A percentile compares a stretch with the other conserved stretches of the same genome.
These are phyloP conservation scores for Gynochthodes officinalis DNA, from an alignment of 257 asterid species.

Conservation along the genomic window DNA sequence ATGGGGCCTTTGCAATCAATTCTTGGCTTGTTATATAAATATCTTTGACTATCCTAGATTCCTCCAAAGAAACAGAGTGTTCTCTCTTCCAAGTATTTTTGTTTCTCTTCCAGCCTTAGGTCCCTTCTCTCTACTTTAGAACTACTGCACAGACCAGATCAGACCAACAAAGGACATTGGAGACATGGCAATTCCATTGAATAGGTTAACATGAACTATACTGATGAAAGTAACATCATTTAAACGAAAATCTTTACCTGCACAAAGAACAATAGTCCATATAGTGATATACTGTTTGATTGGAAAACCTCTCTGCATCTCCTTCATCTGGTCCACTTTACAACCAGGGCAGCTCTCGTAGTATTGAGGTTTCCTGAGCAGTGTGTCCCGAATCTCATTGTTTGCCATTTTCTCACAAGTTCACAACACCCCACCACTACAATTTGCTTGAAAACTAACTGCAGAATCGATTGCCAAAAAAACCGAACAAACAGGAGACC, in stretches of 20 bases:
- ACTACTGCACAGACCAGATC: too few species aligned
- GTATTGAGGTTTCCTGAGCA: slow-evolving; percentile 27
- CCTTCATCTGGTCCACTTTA: slow-evolving; percentile 36
- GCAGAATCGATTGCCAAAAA: not conserved
- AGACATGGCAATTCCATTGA: too few species aligned
- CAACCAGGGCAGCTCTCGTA: slow-evolving; percentile 47
- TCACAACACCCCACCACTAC: not conserved
- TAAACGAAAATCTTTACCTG: slow-evolving; percentile 21
- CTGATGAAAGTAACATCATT: not conserved
- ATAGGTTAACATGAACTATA: not conserved
- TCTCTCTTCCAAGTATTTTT: not conserved
- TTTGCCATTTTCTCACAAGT: slow-evolving; percentile 6
- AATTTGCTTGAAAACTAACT: not conserved
- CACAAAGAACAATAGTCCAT: slow-evolving; percentile 43
- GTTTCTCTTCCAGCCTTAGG: not conserved
- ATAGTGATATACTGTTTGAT: slow-evolving; percentile 32
- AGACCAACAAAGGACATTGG: too few species aligned
- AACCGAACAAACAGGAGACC: not conserved
- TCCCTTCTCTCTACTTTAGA: too few species aligned
- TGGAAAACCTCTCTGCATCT: slow-evolving; percentile 33
- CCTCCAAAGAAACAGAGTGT: not conserved
- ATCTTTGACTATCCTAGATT: too few species aligned
- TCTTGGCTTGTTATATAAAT: too few species aligned
- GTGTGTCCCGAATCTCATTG: slow-evolving; percentile 4
- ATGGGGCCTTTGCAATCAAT: too few species aligned